A percentile compares a stretch with the other conserved stretches of the same genome.
phyloP scores from a whole-genome alignment of 2,329 filamentous ascomycete genomes.

The Rutstroemia sydowiana region DNA sequence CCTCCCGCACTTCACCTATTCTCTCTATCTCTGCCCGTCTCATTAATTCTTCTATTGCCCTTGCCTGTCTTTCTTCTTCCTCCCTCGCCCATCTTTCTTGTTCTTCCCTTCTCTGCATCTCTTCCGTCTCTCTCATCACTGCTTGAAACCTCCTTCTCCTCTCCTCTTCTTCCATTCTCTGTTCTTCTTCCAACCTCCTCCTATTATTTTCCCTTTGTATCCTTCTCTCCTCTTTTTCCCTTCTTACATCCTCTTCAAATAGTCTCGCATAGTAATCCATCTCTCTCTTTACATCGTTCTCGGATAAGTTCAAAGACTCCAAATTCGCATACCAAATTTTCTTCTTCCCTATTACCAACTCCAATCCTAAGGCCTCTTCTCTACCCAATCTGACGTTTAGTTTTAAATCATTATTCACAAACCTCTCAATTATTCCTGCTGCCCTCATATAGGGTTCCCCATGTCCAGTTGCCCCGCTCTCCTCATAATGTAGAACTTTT shows the following conservation, averaged over 20 bases:
- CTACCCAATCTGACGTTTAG: conserved; percentile 3
- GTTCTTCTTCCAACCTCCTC: not conserved
- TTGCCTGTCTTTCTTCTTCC: not conserved
- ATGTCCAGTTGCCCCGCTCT: conserved; percentile 3
- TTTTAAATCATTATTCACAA: not conserved
- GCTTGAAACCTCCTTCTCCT: not conserved
- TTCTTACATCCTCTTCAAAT: not conserved
- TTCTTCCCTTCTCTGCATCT: not conserved
- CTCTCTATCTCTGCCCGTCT: not conserved
- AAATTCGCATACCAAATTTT: conserved; percentile 6
- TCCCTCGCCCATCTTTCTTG: not conserved
- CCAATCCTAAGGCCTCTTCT: conserved; percentile 3
- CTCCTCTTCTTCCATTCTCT: not conserved
- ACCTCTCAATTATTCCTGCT: not conserved
- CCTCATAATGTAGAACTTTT: not conserved
- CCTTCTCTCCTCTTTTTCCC: not conserved
- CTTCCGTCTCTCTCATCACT: not conserved
- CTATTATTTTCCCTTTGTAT: too few species aligned
- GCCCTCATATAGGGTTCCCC: not conserved
- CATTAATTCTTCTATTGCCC: not conserved
- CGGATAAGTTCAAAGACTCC: not conserved
- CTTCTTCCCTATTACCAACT: not conserved
- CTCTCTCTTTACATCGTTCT: not conserved
- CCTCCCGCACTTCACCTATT: not conserved
- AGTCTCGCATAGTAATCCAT: conserved; percentile 6